These are phyloP conservation scores for Hibiscus mutabilis DNA, from an alignment of 345 rosid genomes.

Conservation along the genomic window DNA sequence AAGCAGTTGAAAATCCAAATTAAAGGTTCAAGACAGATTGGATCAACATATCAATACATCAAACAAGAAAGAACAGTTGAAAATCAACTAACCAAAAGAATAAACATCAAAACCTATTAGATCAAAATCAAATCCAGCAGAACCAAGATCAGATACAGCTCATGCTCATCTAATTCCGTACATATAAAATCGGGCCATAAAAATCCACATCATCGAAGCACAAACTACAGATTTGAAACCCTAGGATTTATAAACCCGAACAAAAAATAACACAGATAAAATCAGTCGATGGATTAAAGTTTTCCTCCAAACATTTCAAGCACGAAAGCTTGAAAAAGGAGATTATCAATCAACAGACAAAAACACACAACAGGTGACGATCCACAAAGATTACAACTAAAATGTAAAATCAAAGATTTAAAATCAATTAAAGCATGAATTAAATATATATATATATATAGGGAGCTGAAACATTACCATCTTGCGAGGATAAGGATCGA, in stretches of 20 bases:
- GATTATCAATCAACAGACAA: neutral
- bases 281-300: neutral
- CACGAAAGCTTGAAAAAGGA: neutral
- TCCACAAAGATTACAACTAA: neutral
- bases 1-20: neutral
- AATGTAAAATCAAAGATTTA: neutral
- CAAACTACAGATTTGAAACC: neutral
- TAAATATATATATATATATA: neutral
- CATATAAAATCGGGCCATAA: neutral
- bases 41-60: neutral
- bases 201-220: neutral
- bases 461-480: constrained; percentile 11
- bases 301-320: neutral
- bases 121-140: neutral
- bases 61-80: neutral
- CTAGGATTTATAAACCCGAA: neutral
- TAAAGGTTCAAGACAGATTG: neutral
- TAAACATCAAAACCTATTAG: neutral
- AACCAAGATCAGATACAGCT: neutral
- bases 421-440: neutral
- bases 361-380: neutral
- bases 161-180: neutral
- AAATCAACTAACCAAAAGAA: neutral
- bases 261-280: too few relatives aligned
- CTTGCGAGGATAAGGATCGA: neutral